phyloP scores from a whole-genome alignment of 495 filamentous ascomycete species.

The Aspergillus sclerotioniger region DNA sequence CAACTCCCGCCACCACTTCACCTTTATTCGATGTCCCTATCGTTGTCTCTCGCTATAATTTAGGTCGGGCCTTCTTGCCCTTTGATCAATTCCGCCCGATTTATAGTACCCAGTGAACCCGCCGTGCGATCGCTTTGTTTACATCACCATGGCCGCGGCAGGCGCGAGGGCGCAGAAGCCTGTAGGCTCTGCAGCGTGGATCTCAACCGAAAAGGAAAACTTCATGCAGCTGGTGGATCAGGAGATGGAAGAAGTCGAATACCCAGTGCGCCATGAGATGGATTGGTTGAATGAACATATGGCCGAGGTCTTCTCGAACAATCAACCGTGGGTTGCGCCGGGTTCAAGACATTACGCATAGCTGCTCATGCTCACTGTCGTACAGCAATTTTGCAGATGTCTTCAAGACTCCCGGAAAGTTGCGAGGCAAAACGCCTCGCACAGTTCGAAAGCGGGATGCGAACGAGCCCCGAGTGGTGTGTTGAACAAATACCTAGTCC shows the following conservation, averaged over 20 bases:
- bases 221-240: conserved; percentile 59
- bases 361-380: conserved; percentile 33
- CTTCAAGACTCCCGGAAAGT: conserved; percentile 93
- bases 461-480: conserved; percentile 66
- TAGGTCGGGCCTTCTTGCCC: conserved; percentile 9
- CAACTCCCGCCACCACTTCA: conserved; percentile 2
- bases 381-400: conserved; percentile 80
- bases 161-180: conserved; percentile 49
- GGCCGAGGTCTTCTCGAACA: conserved; percentile 84
- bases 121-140: conserved; percentile 34
- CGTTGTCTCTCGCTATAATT: neutral
- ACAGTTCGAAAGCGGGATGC: conserved; percentile 69
- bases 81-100: neutral
- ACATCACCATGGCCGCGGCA: conserved; percentile 47
- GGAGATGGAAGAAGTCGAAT: conserved; percentile 87
- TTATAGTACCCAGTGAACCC: conserved; percentile 1
- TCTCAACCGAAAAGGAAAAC: conserved; percentile 64
- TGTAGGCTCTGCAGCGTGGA: conserved; percentile 67
- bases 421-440: conserved; percentile 89
- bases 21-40: conserved; percentile 14
- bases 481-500: conserved; percentile 22
- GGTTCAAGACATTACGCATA: conserved; percentile 3
- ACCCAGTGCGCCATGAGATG: conserved; percentile 82
- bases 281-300: conserved; percentile 98
- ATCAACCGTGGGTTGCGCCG: conserved; percentile 66